phyloP scores from a whole-genome alignment of 2,329 filamentous ascomycete genomes.

The Dactylellina cionopaga region DNA sequence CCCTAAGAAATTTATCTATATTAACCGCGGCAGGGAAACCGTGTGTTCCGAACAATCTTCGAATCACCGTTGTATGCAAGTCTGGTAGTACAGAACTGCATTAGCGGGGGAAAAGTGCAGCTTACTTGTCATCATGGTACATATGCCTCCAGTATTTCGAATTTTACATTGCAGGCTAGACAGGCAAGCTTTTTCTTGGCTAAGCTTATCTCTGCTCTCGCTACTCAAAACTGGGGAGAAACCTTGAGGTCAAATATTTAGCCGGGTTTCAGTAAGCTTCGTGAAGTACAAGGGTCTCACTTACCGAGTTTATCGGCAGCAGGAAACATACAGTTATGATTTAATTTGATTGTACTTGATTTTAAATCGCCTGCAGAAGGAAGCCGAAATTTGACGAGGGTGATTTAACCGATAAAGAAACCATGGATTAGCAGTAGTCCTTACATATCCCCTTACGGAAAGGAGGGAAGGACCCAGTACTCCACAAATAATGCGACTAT shows the following conservation, averaged over 20 bases:
- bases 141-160: background rate
- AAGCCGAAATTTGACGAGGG: no score
- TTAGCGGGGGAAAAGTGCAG: background rate
- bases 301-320: no score
- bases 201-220: no score
- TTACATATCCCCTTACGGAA: no score
- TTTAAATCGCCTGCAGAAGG: no score
- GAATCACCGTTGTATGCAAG: background rate
- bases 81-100: background rate
- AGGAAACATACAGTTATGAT: no score
- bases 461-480: no score
- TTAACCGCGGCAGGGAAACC: conserved; percentile 3
- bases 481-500: no score
- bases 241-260: background rate
- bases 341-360: no score
- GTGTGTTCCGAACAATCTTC: conserved; percentile 1
- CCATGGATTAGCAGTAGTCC: no score
- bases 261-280: background rate
- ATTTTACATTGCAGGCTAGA: conserved; percentile 1
- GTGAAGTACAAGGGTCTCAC: no score
- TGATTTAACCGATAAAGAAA: no score
- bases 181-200: background rate
- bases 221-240: background rate
- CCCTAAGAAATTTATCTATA: background rate
- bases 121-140: background rate